Evolutionary conservation across 352 stramenopile species (phyloP), one percentile per base, ranked within the genome.

Genomic region (Globisporangium echinulatum): DNA sequence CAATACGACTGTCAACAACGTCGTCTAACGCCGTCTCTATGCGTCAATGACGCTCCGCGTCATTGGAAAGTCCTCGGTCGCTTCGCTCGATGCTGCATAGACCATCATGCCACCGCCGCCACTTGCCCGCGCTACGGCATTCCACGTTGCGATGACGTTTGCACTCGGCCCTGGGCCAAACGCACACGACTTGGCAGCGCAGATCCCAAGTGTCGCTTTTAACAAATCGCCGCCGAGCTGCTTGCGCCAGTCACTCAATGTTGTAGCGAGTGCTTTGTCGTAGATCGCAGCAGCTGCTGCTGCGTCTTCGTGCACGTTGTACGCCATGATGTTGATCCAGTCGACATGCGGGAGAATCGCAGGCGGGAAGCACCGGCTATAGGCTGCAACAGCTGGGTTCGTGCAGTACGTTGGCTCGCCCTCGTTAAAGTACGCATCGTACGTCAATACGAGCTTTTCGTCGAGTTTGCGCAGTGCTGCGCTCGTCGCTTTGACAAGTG

Each of bases 321-420:
- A 92, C 46, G 82, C 74, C 83, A 92, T 92, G 61, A 92, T 87
- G 64, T 92, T 89, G 47, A 92, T 63, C 80, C 81, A 90, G 63
- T 90, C 79, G 14, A 90, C 69, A 19, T 79, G 78, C 19, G 72
- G 54, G 19, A 90, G 55, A 3, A 88, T 64, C 37, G 55, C 61
- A 4, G 67, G 63, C 1, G 79, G 77, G 58, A 90, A 92, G 60
- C 83, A 92, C 4, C 83, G 70, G 36, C 72, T 66, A 61, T 88
- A 90, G 37, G 59, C 52, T 5, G 68, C 69, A 44, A 69, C 56
- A 4, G 60, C 68, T 2, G 66, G 15, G 46, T 61, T 65, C 17
- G 53, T 56, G 52, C 69, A 76, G 51, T 67, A 76, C 33, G 52
- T 57, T 15, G 62, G 62, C 42, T 74, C 68, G 15, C 63, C 66